These are phyloP conservation scores for Alternaria metachromatica DNA, from an alignment of 2,329 filamentous ascomycete species.

Conservation along the genomic window DNA sequence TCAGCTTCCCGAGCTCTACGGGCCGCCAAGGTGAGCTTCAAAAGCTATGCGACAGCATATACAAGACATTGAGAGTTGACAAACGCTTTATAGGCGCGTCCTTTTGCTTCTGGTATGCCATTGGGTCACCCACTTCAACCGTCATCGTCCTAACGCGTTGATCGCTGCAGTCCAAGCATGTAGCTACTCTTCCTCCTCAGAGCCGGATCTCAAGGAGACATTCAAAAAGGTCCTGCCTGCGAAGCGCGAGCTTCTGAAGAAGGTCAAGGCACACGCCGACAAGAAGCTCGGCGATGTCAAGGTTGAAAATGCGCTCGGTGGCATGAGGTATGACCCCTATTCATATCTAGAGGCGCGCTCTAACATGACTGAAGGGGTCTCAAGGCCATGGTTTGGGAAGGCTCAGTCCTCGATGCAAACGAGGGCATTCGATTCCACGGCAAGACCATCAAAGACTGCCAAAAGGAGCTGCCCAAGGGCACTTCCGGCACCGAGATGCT, in stretches of 20 bases:
- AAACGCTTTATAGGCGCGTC: constrained; percentile 32
- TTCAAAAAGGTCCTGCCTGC: constrained; percentile 84
- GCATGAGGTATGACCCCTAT: constrained; percentile 72
- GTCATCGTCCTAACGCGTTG: constrained; percentile 18
- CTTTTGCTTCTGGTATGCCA: constrained; percentile 47
- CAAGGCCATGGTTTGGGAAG: constrained; percentile 99
- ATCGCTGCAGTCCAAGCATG: constrained; percentile 52
- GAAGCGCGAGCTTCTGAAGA: constrained; percentile 91
- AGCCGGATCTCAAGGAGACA: constrained; percentile 88
- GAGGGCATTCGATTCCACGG: constrained; percentile 99
- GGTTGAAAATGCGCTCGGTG: constrained; percentile 90
- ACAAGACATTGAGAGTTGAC: constrained; percentile 15
- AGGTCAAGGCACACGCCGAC: constrained; percentile 83
- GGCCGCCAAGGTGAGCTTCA: constrained; percentile 65
- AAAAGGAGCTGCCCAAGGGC: constrained; percentile 90
- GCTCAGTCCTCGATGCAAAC: constrained; percentile 93
- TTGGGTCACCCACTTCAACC: constrained; percentile 16
- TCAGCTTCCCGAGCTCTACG: constrained; percentile 68
- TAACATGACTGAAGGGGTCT: constrained; percentile 65
- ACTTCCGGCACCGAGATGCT: constrained; percentile 94
- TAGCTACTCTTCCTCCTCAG: constrained; percentile 74
- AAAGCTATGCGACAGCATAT: neutral
- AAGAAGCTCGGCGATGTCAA: constrained; percentile 92
- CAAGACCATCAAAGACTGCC: constrained; percentile 97
- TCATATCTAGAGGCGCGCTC: neutral